A percentile compares a stretch with the other conserved stretches of the same genome.
These are phyloP conservation scores for Tolypocladium paradoxum DNA, from an alignment of 2,329 filamentous ascomycete genomes.

Conservation along the genomic window DNA sequence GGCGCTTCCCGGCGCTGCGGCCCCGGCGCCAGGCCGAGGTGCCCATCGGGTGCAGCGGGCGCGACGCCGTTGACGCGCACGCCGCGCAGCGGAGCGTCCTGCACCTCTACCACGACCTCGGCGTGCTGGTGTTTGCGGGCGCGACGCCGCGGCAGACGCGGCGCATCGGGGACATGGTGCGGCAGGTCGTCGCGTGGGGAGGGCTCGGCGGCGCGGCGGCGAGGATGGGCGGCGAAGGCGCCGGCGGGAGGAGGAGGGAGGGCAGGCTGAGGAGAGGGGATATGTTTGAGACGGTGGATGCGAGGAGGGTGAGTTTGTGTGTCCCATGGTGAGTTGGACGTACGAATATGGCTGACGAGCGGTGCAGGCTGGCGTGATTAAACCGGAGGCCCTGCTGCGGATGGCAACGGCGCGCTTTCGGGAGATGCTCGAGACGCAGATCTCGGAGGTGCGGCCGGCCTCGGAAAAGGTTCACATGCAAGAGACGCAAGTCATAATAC, in stretches of 20 bases:
- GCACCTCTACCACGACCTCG: conserved; percentile 20
- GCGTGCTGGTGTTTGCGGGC: conserved; percentile 19
- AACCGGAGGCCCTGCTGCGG: conserved; percentile 3
- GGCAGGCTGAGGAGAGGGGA: not conserved
- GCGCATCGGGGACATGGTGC: conserved; percentile 13
- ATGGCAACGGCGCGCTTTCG: conserved; percentile 5
- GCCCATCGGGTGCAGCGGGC: conserved; percentile 4
- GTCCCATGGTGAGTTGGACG: not conserved
- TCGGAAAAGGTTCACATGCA: conserved; percentile 1
- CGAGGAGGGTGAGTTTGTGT: conserved; percentile 3
- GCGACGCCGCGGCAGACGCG: conserved; percentile 9
- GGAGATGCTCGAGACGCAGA: conserved; percentile 2
- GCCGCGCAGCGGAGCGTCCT: not conserved
- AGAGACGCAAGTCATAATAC: conserved; percentile 5
- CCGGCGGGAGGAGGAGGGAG: conserved; percentile 1
- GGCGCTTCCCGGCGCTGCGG: conserved; percentile 9
- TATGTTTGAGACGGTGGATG: conserved; percentile 3
- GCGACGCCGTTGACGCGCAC: not conserved
- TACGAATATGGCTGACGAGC: not conserved
- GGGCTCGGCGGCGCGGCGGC: conserved; percentile 6
- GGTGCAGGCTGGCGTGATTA: conserved; percentile 5
- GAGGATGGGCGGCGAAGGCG: conserved; percentile 2
- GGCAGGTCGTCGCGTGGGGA: conserved; percentile 4
- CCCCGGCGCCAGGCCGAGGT: conserved; percentile 7
- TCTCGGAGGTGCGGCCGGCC: not conserved